phyloP scores from a whole-genome alignment of 2,329 filamentous ascomycete genomes.

The Claviceps citrina region DNA sequence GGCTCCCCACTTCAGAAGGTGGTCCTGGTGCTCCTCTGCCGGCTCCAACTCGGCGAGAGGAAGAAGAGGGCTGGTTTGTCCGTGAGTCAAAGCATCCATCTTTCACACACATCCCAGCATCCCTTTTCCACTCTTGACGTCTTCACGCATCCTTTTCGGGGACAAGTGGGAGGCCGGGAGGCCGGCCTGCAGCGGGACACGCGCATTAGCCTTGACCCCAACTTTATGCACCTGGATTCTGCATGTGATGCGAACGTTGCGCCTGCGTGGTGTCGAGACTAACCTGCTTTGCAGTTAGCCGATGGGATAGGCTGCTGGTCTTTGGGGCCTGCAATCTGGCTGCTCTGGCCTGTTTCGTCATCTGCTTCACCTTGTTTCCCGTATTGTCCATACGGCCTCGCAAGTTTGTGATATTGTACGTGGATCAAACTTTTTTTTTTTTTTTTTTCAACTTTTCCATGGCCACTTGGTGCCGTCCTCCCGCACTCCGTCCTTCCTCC shows the following conservation, averaged over 20 bases:
- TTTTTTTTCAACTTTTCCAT: too few species aligned
- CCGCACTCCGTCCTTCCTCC: too few species aligned
- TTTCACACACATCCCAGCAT: not conserved
- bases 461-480: too few species aligned
- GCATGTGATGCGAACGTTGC: constrained; percentile 28
- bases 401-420: constrained; percentile 96
- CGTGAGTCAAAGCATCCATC: constrained; percentile 49
- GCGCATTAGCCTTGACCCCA: constrained; percentile 22
- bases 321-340: constrained; percentile 85
- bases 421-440: constrained; percentile 24
- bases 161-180: not conserved
- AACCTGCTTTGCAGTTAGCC: constrained; percentile 54
- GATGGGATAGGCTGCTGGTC: constrained; percentile 89
- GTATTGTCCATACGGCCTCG: constrained; percentile 64
- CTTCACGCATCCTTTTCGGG: constrained; percentile 8
- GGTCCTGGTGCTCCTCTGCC: constrained; percentile 71
- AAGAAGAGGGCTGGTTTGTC: constrained; percentile 90
- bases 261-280: constrained; percentile 25
- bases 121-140: constrained; percentile 6
- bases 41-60: constrained; percentile 69
- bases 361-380: constrained; percentile 83
- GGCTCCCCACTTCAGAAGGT: constrained; percentile 66
- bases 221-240: constrained; percentile 18
- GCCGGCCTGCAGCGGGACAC: constrained; percentile 31
- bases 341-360: constrained; percentile 79